Evolutionary conservation across 768 basidiomycete genomes (phyloP), one percentile per base, ranked within the genome.

Genomic region (Leccinum subgranulosum): DNA sequence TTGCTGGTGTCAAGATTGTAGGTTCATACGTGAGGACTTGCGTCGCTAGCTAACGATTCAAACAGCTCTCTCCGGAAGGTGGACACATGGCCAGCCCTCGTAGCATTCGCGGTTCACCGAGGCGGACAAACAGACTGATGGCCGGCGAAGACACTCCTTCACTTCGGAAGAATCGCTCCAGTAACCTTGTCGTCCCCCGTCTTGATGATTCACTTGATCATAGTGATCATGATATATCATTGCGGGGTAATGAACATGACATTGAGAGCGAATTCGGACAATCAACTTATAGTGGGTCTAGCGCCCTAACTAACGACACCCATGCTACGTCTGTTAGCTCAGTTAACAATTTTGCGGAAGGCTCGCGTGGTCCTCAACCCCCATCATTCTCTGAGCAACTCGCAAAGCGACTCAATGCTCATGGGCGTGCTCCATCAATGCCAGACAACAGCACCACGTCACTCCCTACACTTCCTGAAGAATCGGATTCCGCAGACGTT

Each of bases 1-100:
- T 82, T 33, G 86, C 85, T 55, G 92, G 89, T 34, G 86, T 82
- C 15, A 84, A 81, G 55, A 77, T 90, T 59, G 89, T 93, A 67
- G 60, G 83, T 77, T 46, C 10, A 17, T 36, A 39, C 19, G 9
- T 49, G 14, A 17, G 21, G 53, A 27, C 39, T 56, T 55, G 25
- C 34, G 27, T 46, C 47, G 21, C 53, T 50, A 31, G 46, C 59
- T 72, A 36, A 72, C 48, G 19, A 23, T 28, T 47, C n/a, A 55
- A 53, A 49, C 61, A 90, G 87, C 86, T 87, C 66, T 81, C 82
- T 47, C 83, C 84, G 15, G 76, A 84, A 60, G 77, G 82, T 48
- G 82, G 78, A n/a, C 77, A 82, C 36, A 70, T 82, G 29, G 82
- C 85, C 6, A 86, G 82, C 67, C 82, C 86, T 41, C 81, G 88